These are phyloP conservation scores for Leptomonas seymouri DNA, from an alignment of 208 protist genomes.

Conservation along the genomic window DNA sequence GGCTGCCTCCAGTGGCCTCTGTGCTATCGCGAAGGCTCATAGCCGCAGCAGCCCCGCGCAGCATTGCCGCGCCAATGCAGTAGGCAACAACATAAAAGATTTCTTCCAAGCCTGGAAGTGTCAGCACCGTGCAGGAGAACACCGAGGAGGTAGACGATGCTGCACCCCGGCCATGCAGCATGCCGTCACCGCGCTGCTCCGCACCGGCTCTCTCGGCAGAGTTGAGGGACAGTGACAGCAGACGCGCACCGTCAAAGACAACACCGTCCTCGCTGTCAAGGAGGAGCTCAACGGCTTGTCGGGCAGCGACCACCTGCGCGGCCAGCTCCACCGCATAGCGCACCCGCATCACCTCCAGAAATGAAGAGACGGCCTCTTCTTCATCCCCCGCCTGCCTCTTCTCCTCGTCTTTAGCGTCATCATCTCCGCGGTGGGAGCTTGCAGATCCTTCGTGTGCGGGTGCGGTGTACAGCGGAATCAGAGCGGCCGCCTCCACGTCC, in stretches of 20 bases:
- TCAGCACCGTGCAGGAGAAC: slow-evolving; percentile 41
- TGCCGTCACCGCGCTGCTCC: background rate
- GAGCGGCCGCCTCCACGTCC: slow-evolving; percentile 17
- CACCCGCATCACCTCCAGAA: slow-evolving; percentile 58
- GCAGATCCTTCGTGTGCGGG: background rate
- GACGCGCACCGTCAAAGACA: slow-evolving; percentile 43
- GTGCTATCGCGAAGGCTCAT: no score
- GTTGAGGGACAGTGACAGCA: slow-evolving; percentile 10
- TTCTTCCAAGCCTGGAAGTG: slow-evolving; percentile 51
- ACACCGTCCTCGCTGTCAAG: slow-evolving; percentile 53
- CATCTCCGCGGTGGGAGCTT: background rate
- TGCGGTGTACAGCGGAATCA: slow-evolving; percentile 17
- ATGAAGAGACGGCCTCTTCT: slow-evolving; percentile 33
- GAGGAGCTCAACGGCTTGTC: slow-evolving; percentile 48
- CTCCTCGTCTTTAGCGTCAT: background rate
- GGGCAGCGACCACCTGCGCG: slow-evolving; percentile 51
- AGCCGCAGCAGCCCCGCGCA: slow-evolving; percentile 32
- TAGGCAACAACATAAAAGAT: slow-evolving; percentile 75
- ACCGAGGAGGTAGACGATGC: slow-evolving; percentile 8
- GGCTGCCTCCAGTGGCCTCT: background rate
- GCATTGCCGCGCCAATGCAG: slow-evolving; percentile 55
- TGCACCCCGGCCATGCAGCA: background rate
- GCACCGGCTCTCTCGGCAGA: background rate
- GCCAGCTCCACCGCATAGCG: slow-evolving; percentile 66
- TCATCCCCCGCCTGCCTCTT: slow-evolving; percentile 27